Percentiles rank a stretch among this genome's conserved stretches.
phyloP scores from a whole-genome alignment of 345 rosid species.

The Eucalyptus globulus region DNA sequence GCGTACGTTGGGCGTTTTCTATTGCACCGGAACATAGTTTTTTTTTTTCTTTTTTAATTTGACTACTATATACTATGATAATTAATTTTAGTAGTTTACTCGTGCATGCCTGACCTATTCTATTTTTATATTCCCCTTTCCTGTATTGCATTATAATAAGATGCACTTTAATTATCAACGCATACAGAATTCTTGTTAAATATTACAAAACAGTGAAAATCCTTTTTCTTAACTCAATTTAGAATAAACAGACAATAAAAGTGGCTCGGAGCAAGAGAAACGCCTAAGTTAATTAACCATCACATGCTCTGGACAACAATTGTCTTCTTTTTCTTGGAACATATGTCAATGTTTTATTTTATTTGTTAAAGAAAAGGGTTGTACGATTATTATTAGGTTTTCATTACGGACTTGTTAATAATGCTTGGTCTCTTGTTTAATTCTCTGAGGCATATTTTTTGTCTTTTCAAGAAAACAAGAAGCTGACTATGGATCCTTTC shows the following conservation, averaged over 20 bases:
- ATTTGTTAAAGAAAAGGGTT: background rate
- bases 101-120: background rate
- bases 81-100: background rate
- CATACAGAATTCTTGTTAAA: background rate
- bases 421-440: background rate
- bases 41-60: background rate
- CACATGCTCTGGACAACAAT: background rate
- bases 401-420: background rate
- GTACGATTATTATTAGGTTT: background rate
- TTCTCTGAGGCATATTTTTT: background rate
- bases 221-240: background rate
- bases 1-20: background rate
- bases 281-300: background rate
- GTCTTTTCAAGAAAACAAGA: background rate
- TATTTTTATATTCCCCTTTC: background rate
- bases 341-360: background rate
- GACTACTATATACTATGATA: background rate
- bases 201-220: background rate
- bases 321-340: background rate
- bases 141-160: background rate
- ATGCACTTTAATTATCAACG: background rate
- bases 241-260: background rate
- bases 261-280: background rate
- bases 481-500: background rate
- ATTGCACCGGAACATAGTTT: background rate